Evolutionary conservation across 805 yeast species (phyloP).

Genomic region (Cyberlindnera veronae): DNA sequence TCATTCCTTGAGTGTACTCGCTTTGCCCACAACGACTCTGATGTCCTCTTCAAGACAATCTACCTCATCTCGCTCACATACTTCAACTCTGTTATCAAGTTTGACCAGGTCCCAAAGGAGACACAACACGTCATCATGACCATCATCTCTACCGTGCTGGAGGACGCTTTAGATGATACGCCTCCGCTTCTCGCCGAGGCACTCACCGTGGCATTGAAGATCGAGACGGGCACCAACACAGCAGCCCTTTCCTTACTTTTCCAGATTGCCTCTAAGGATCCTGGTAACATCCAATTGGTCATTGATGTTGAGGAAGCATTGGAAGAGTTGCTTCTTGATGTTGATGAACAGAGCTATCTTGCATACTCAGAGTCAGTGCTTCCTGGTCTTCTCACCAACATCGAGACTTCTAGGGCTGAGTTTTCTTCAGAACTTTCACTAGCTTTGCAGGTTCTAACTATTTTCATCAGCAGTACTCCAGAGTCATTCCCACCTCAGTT

Average conservation of each 20-base stretch:
- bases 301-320: constrained; percentile 69
- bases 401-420: constrained; percentile 34
- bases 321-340: constrained; percentile 48
- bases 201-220: constrained; percentile 51
- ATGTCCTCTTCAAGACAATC: constrained; percentile 31
- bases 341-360: constrained; percentile 43
- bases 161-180: constrained; percentile 76
- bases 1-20: constrained; percentile 24
- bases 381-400: constrained; percentile 44
- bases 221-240: constrained; percentile 31
- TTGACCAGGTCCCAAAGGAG: constrained; percentile 18
- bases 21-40: constrained; percentile 26
- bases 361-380: constrained; percentile 48
- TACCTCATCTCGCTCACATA: constrained; percentile 50
- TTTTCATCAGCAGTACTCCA: constrained; percentile 47
- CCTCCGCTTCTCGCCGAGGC: constrained; percentile 71
- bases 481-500: constrained; percentile 36
- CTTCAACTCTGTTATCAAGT: constrained; percentile 38
- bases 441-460: constrained; percentile 50
- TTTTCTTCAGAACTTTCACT: constrained; percentile 61
- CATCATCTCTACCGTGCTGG: constrained; percentile 35
- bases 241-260: constrained; percentile 53
- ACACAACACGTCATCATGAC: constrained; percentile 29
- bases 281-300: constrained; percentile 68
- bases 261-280: constrained; percentile 63